A percentile compares a stretch with the other conserved stretches of the same genome.
These are phyloP conservation scores for Aspergillus persii DNA, from an alignment of 2,329 filamentous ascomycete species.

Conservation along the genomic window DNA sequence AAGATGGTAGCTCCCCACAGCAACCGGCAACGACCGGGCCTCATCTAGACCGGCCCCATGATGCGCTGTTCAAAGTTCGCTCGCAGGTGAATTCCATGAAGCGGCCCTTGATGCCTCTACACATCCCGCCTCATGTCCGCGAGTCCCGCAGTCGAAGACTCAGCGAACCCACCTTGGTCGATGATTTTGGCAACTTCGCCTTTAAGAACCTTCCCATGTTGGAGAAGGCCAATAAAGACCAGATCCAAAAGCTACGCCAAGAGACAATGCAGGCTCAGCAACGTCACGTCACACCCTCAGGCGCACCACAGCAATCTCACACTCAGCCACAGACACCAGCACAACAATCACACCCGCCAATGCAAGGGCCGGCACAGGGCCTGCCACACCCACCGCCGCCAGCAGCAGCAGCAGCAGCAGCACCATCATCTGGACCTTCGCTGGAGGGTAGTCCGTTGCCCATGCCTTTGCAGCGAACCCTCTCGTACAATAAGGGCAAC, in stretches of 20 bases:
- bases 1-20: slow-evolving; percentile 80
- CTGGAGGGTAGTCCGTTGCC: slow-evolving; percentile 84
- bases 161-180: slow-evolving; percentile 81
- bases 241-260: slow-evolving; percentile 91
- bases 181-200: slow-evolving; percentile 94
- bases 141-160: slow-evolving; percentile 83
- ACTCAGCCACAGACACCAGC: slow-evolving; percentile 3
- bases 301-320: slow-evolving; percentile 24
- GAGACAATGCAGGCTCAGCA: slow-evolving; percentile 76
- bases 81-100: slow-evolving; percentile 86
- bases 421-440: slow-evolving; percentile 61
- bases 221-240: slow-evolving; percentile 98
- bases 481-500: slow-evolving; percentile 76
- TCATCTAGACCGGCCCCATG: slow-evolving; percentile 86
- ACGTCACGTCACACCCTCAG: slow-evolving; percentile 42
- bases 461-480: slow-evolving; percentile 74
- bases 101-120: slow-evolving; percentile 87
- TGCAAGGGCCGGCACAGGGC: slow-evolving; percentile 5
- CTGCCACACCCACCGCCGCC: not conserved
- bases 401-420: not conserved
- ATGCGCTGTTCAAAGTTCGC: slow-evolving; percentile 85
- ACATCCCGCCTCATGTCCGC: slow-evolving; percentile 93
- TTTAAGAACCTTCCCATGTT: slow-evolving; percentile 97
- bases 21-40: slow-evolving; percentile 67
- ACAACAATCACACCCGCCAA: slow-evolving; percentile 4